phyloP scores from a whole-genome alignment of 495 filamentous ascomycete genomes.

The Penicillium chermesinum region DNA sequence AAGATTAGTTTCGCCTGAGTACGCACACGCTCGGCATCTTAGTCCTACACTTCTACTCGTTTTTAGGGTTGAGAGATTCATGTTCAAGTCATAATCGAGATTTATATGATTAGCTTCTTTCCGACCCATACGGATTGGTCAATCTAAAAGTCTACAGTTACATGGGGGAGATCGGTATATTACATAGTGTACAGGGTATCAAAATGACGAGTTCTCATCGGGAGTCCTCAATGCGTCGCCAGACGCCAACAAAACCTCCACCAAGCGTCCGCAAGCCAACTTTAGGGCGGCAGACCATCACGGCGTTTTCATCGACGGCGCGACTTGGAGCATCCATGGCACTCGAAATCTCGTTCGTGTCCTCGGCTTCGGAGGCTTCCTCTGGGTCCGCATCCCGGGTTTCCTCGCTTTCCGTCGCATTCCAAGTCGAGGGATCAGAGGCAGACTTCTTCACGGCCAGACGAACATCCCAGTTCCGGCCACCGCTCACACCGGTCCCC shows the following conservation, averaged over 20 bases:
- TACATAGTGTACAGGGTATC: neutral
- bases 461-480: constrained; percentile 63
- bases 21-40: too few species aligned
- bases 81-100: neutral
- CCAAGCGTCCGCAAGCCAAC: constrained; percentile 57
- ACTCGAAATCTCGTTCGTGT: neutral
- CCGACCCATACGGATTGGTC: too few species aligned
- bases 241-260: constrained; percentile 69
- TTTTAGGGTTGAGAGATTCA: too few species aligned
- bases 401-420: constrained; percentile 13
- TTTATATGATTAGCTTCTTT: constrained; percentile 1
- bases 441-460: constrained; percentile 42
- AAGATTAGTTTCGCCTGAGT: too few species aligned
- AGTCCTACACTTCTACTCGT: too few species aligned
- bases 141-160: neutral
- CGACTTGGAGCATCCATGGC: constrained; percentile 9
- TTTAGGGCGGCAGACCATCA: constrained; percentile 65
- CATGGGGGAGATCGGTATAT: neutral
- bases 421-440: constrained; percentile 39
- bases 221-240: constrained; percentile 46
- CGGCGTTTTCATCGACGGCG: constrained; percentile 26
- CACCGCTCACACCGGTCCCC: constrained; percentile 49
- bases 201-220: constrained; percentile 1
- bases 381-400: neutral
- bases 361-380: neutral